Evolutionary conservation across 2,329 filamentous ascomycete species (phyloP).

Genomic region (Stromatinia cepivora): DNA sequence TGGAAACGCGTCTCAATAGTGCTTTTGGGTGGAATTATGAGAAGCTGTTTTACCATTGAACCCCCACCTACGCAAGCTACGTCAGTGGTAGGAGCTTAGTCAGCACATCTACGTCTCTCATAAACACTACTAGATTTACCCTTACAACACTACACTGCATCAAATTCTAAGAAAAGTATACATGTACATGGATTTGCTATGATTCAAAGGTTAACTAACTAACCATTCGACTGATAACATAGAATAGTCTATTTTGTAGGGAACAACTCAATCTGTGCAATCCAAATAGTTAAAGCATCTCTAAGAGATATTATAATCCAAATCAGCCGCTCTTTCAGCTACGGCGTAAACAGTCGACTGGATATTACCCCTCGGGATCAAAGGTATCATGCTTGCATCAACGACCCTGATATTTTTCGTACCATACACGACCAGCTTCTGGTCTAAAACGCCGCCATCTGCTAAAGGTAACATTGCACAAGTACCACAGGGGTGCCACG

Average conservation of each 20-base stretch:
- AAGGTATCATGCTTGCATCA: conserved; percentile 32
- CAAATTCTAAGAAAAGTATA: no score
- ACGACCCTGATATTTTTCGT: conserved; percentile 26
- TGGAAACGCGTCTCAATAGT: neutral
- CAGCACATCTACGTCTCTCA: neutral
- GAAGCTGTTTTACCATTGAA: neutral
- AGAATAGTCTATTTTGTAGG: no score
- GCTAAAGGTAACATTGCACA: conserved; percentile 29
- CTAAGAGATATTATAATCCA: conserved; percentile 5
- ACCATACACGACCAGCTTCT: conserved; percentile 29
- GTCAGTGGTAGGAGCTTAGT: conserved; percentile 1
- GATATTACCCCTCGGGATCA: conserved; percentile 27
- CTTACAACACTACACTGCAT: no score
- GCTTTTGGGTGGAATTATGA: neutral
- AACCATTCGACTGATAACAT: neutral
- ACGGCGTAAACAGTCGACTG: conserved; percentile 28
- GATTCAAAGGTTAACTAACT: neutral
- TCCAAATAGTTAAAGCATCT: neutral
- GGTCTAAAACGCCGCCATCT: conserved; percentile 29
- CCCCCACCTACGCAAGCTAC: neutral
- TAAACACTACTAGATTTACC: no score
- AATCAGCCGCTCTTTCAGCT: conserved; percentile 30
- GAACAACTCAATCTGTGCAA: neutral
- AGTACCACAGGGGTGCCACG: conserved; percentile 27
- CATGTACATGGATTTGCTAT: neutral